phyloP scores from a whole-genome alignment of 225 moss, liverwort and hornwort species.

The Bryum argenteum region DNA sequence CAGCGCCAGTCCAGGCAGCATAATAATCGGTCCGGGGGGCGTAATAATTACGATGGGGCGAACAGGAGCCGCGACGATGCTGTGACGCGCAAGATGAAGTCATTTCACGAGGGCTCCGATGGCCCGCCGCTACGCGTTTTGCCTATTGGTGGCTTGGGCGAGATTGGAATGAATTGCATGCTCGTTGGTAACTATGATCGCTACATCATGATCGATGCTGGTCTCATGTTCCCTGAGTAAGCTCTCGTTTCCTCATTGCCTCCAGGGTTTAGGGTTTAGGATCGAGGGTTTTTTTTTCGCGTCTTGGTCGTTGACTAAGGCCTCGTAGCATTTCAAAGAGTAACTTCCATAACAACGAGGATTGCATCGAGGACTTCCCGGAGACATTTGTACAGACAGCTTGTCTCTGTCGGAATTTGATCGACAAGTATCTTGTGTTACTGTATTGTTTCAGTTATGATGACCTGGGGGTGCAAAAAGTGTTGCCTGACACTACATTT shows the following conservation, averaged over 20 bases:
- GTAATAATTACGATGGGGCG: slow-evolving; percentile 56
- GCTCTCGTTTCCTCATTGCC: slow-evolving; percentile 22
- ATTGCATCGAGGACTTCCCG: background rate
- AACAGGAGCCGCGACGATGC: slow-evolving; percentile 88
- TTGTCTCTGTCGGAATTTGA: background rate
- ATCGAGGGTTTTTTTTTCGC: slow-evolving; percentile 37
- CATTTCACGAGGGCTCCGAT: slow-evolving; percentile 86
- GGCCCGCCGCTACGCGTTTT: slow-evolving; percentile 89
- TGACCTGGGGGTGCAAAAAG: slow-evolving; percentile 92
- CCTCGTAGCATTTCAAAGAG: background rate
- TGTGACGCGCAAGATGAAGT: slow-evolving; percentile 86
- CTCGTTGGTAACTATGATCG: slow-evolving; percentile 99
- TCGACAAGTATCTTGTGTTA: background rate
- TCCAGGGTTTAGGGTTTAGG: slow-evolving; percentile 27
- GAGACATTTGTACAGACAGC: background rate
- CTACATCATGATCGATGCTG: slow-evolving; percentile 97
- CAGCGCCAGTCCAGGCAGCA: slow-evolving; percentile 48
- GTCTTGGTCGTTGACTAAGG: background rate
- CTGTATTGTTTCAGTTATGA: slow-evolving; percentile 67
- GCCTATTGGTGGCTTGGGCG: slow-evolving; percentile 94
- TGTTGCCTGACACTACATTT: slow-evolving; percentile 87
- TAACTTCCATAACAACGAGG: background rate
- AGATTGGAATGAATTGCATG: slow-evolving; percentile 99
- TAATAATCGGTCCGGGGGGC: slow-evolving; percentile 37
- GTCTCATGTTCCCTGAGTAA: slow-evolving; percentile 99